Evolutionary conservation across 192 early-diverging fungal species (phyloP), one percentile per base, ranked within the genome.

Genomic region (Podila clonocystis): DNA sequence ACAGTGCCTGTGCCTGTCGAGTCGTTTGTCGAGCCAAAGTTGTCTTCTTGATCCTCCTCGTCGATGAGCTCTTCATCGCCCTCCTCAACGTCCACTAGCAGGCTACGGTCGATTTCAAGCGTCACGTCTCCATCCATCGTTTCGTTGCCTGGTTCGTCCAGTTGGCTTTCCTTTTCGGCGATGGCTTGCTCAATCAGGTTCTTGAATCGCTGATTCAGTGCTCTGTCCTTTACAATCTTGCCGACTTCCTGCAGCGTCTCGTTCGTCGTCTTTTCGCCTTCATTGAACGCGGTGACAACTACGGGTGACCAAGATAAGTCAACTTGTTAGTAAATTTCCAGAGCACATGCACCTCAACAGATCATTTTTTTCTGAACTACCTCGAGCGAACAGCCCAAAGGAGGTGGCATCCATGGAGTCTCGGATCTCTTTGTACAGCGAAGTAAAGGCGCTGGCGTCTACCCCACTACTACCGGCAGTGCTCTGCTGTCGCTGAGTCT

Each of bases 401-500:
- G 77, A 80, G 0, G 67, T 34, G 7, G 52, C 57, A 65, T 80
- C 77, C 77, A 80, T 80, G 7, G 77, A 80, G 31, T 80, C 77
- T n/a, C 77, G 70, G 58, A 80, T 80, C 29, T 80, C 77, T 55
- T 80, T 80, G 36, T 80, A 80, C 7, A 80, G 71, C 34, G 64
- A 58, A 4, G 77, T 80, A 55, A 80, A 80, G 7, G 77, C 77
- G 59, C 58, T 80, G 11, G 77, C 77, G 36, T 80, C 77, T 30
- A 80, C 67, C 8, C 76, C 76, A 4, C 41, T 45, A 45, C 41
- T 45, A 45, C 41, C 41, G 9, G 62, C 31, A 22, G 22, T 63
- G 22, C 66, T 68, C 19, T 63, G 65, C 6, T 63, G 24, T 20
- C 36, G 58, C 63, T 28, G 5, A 61, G 12, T 6, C 36, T 15